Conservation (phyloP, 306 rosid genomes). For the Neltuma alba region DNA sequence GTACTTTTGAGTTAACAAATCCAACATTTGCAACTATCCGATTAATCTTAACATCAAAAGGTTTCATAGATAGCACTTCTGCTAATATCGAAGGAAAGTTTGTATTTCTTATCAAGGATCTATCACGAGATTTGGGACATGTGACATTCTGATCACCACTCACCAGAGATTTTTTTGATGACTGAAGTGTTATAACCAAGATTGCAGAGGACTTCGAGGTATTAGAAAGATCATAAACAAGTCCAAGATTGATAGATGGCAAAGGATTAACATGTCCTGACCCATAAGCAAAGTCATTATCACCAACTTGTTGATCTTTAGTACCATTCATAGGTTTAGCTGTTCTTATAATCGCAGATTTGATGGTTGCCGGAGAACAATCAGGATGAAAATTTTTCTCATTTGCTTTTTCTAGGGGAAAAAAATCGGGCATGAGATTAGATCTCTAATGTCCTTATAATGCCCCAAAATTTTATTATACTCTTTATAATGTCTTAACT, state of each 20-base stretch:
- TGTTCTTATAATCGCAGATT: conserved; percentile 29
- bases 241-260: conserved; percentile 38
- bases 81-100: conserved; percentile 42
- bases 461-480: too few relatives aligned
- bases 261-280: conserved; percentile 42
- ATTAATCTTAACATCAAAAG: conserved; percentile 21
- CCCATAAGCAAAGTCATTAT: conserved; percentile 39
- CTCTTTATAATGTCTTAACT: too few relatives aligned
- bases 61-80: neutral
- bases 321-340: conserved; percentile 23
- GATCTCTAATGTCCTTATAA: too few relatives aligned
- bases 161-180: neutral
- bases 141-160: neutral
- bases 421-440: too few relatives aligned
- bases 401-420: too few relatives aligned
- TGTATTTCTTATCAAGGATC: conserved; percentile 30
- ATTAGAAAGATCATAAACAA: conserved; percentile 37
- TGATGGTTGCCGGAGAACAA: conserved; percentile 33
- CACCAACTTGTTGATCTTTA: too few relatives aligned
- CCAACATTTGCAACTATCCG: conserved; percentile 51
- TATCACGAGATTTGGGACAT: neutral
- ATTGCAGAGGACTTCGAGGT: conserved; percentile 39
- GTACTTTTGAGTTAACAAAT: conserved; percentile 33
- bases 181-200: neutral
- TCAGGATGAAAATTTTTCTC: too few relatives aligned